phyloP scores from a whole-genome alignment of 495 filamentous ascomycete species.

The Cryomyces minteri region DNA sequence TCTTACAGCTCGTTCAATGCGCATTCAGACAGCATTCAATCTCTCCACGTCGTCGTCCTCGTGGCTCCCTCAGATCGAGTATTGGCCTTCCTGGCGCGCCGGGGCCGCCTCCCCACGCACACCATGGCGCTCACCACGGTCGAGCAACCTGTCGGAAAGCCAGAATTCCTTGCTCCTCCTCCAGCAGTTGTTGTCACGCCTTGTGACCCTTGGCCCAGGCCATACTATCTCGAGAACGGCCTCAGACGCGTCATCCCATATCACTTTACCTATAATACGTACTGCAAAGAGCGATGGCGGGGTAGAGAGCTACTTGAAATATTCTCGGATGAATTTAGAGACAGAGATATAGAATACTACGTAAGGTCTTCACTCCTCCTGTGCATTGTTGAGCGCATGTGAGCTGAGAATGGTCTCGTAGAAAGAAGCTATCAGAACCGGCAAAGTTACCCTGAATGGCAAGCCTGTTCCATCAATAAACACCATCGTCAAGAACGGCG shows the following conservation, averaged over 20 bases:
- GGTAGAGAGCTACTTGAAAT: conserved; percentile 58
- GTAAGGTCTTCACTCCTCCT: conserved; percentile 17
- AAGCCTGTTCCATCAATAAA: conserved; percentile 34
- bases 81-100: conserved; percentile 37
- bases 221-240: conserved; percentile 64
- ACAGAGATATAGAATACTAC: conserved; percentile 78
- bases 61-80: conserved; percentile 44
- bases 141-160: conserved; percentile 12
- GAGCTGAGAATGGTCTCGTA: conserved; percentile 14
- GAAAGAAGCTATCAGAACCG: conserved; percentile 62
- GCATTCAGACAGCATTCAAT: too few species aligned
- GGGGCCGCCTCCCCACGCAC: conserved; percentile 27
- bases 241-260: conserved; percentile 75
- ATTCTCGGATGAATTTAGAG: conserved; percentile 70
- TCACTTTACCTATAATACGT: conserved; percentile 86
- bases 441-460: conserved; percentile 56
- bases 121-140: conserved; percentile 37
- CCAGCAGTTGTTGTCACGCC: conserved; percentile 40
- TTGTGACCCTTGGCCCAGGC: conserved; percentile 45
- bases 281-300: conserved; percentile 79
- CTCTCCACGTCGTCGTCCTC: too few species aligned
- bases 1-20: too few species aligned
- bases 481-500: conserved; percentile 54
- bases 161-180: conserved; percentile 16
- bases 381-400: neutral